Conservation (phyloP, 108 stramenopile species). For the Cylindrotheca closterium region DNA sequence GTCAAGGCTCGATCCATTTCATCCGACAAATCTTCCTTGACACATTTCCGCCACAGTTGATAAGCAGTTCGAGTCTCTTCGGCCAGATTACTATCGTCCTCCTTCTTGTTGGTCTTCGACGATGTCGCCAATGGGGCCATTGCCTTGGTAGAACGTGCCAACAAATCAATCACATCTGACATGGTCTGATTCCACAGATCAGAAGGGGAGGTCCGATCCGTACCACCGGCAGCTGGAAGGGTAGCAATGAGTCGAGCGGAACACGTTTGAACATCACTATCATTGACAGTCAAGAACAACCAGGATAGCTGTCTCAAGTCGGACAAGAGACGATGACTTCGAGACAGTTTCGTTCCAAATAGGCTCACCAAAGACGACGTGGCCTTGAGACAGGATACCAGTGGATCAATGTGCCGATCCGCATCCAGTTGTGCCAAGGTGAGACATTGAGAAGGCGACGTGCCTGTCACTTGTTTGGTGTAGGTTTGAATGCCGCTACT, state of each 20-base stretch:
- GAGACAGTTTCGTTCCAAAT: conserved; percentile 41
- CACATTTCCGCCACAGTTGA: conserved; percentile 19
- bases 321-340: conserved; percentile 25
- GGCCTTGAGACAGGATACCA: conserved; percentile 24
- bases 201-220: conserved; percentile 26
- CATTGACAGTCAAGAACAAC: conserved; percentile 10
- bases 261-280: conserved; percentile 20
- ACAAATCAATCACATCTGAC: conserved; percentile 6
- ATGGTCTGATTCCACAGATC: conserved; percentile 25
- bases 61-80: conserved; percentile 8
- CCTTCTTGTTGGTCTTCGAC: not conserved
- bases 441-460: not conserved
- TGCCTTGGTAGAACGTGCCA: conserved; percentile 17
- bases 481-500: not conserved
- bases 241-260: conserved; percentile 32
- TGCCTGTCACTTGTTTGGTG: conserved; percentile 1
- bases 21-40: conserved; percentile 18
- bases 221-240: conserved; percentile 32
- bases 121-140: conserved; percentile 27
- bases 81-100: conserved; percentile 4
- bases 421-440: conserved; percentile 8
- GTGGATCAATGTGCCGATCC: conserved; percentile 9
- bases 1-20: conserved; percentile 7
- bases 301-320: conserved; percentile 13
- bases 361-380: conserved; percentile 28